Conservation (phyloP, 2,329 filamentous ascomycete genomes). For the Fusarium oligoseptatum region DNA sequence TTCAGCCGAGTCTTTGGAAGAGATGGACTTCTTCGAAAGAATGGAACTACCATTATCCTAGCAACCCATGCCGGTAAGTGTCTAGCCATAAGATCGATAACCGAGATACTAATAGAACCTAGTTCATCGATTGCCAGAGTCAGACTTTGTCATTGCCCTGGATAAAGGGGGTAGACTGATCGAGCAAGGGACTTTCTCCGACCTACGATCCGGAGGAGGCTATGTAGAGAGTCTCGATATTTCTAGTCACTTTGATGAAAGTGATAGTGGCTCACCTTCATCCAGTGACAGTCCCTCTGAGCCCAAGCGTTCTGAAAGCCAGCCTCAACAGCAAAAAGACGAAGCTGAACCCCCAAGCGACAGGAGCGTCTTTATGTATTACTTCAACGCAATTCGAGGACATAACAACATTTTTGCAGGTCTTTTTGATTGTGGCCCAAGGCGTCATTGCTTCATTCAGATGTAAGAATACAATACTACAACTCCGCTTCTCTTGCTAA, state of each 20-base stretch:
- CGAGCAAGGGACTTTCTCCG: constrained; percentile 57
- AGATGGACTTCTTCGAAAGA: constrained; percentile 51
- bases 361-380: constrained; percentile 47
- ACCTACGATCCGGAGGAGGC: constrained; percentile 52
- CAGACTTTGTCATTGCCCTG: constrained; percentile 61
- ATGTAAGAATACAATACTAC: constrained; percentile 30
- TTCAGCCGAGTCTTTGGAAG: constrained; percentile 55
- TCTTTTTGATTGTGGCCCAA: constrained; percentile 27
- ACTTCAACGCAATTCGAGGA: constrained; percentile 42
- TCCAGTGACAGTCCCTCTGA: background rate
- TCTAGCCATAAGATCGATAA: rapidly evolving
- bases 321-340: background rate
- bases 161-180: constrained; percentile 54
- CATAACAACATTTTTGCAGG: constrained; percentile 36
- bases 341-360: constrained; percentile 34
- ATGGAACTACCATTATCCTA: constrained; percentile 48
- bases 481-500: background rate
- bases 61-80: constrained; percentile 52
- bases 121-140: constrained; percentile 53
- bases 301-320: background rate
- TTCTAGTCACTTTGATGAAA: constrained; percentile 35
- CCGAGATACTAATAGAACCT: background rate
- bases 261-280: constrained; percentile 4
- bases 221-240: constrained; percentile 56
- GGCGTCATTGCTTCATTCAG: constrained; percentile 42